Percentiles rank a stretch among this genome's conserved stretches.
phyloP scores from a whole-genome alignment of 176 grass and related monocot species.

The Musa beccarii region DNA sequence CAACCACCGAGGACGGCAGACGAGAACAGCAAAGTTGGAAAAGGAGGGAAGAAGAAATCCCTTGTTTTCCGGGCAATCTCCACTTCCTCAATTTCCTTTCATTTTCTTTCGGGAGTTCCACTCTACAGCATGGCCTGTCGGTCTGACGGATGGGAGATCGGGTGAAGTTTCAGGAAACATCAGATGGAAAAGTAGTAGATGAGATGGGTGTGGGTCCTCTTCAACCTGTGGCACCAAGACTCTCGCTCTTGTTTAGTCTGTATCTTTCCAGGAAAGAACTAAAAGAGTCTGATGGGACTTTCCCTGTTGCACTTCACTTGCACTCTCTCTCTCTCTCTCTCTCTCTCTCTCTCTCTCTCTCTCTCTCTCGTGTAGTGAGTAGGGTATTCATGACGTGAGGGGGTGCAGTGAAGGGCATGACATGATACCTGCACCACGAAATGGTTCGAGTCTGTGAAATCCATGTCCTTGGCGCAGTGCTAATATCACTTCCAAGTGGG shows the following conservation, averaged over 20 bases:
- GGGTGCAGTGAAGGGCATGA: background rate
- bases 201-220: conserved; percentile 8
- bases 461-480: too few relatives aligned
- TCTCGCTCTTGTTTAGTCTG: background rate
- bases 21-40: background rate
- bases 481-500: background rate
- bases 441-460: too few relatives aligned
- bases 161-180: conserved; percentile 10
- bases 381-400: background rate
- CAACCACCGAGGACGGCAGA: background rate
- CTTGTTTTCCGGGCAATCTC: conserved; percentile 16
- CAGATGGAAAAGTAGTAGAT: conserved; percentile 5
- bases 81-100: background rate
- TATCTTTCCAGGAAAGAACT: background rate
- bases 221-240: background rate
- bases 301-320: background rate
- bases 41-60: background rate
- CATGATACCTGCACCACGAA: too few relatives aligned
- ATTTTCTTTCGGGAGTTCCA: background rate
- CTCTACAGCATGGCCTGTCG: conserved; percentile 1
- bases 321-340: background rate
- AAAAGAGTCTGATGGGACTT: conserved; percentile 12
- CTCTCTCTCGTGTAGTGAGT: background rate
- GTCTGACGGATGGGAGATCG: conserved; percentile 8
- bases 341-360: background rate